Evolutionary conservation across 345 rosid genomes (phyloP), one percentile per base, ranked within the genome.

Genomic region (Murraya paniculata): DNA sequence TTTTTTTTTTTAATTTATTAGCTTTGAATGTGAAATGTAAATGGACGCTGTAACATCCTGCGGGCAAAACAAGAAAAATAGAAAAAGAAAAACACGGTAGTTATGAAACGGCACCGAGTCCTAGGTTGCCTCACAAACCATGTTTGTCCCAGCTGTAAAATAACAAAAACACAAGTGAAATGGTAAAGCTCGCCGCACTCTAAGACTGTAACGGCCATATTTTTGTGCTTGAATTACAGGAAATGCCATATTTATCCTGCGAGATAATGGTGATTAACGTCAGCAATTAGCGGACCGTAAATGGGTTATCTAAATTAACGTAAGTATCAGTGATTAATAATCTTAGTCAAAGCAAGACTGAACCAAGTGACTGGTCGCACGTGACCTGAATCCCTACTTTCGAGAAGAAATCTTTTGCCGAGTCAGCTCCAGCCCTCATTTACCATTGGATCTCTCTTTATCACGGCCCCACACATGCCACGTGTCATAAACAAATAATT

Each of bases 331-430:
- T 69, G 45, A 35, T 45, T 66, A 71, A 38, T 61, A 76, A 19
- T 41, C 30, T 56, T 50, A 77, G 91, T 88, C 90, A 88, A 82
- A 86, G 79, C 11, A 50, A 59, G 79, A 80, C 85, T 64, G 85
- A 41, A 77, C 85, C 59, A 48, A 69, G 81, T 68, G 79, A 73
- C 77, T 75, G 77, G 64, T 60, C 64, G 82, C 90, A 88, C 86
- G 89, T 88, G 90, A 85, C 81, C 74, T 13, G 70, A 84, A 84
- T 85, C 88, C 73, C 85, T n/a, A 58, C 45, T 75, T 68, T 39
- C 77, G 59, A 81, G 84, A 80, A 64, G 21, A 61, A 85, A 76
- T 78, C 65, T 28, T 67, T 71, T 75, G 85, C 84, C 74, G 41
- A 77, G 82, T 84, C 91, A 83, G 84, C 88, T 30, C 72, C 58